These are phyloP conservation scores for Venturia nashicola DNA, from an alignment of 2,329 filamentous ascomycete genomes.

Conservation along the genomic window DNA sequence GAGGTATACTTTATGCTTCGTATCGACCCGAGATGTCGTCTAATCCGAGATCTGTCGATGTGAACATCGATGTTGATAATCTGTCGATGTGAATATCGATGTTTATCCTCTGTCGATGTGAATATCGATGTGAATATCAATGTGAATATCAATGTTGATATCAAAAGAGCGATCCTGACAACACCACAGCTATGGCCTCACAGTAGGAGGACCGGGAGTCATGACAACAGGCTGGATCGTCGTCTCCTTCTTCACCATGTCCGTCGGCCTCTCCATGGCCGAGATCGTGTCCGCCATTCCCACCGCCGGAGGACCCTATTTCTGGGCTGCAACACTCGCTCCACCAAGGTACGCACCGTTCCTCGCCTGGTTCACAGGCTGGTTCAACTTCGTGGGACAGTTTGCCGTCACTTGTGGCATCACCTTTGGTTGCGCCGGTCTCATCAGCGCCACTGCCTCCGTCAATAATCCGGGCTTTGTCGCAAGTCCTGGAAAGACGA, in stretches of 20 bases:
- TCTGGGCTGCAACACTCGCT: conserved; percentile 47
- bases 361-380: conserved; percentile 33
- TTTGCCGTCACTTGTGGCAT: conserved; percentile 38
- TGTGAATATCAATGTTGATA: too few relatives aligned
- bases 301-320: conserved; percentile 47
- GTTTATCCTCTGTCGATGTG: too few relatives aligned
- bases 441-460: conserved; percentile 34
- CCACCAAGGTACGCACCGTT: conserved; percentile 34
- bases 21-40: too few relatives aligned
- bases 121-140: too few relatives aligned
- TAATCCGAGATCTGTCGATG: too few relatives aligned
- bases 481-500: conserved; percentile 35
- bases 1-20: not conserved
- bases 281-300: conserved; percentile 49
- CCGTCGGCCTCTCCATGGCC: conserved; percentile 43
- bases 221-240: conserved; percentile 46
- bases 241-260: conserved; percentile 42
- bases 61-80: not conserved
- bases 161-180: not conserved
- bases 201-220: conserved; percentile 42
- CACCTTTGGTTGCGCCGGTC: conserved; percentile 32
- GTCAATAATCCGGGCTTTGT: conserved; percentile 28
- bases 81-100: too few relatives aligned
- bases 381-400: conserved; percentile 38
- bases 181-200: conserved; percentile 36